Base-by-base conservation (phyloP, 306 rosid genomes). In the Quercus bicolor region DNA sequence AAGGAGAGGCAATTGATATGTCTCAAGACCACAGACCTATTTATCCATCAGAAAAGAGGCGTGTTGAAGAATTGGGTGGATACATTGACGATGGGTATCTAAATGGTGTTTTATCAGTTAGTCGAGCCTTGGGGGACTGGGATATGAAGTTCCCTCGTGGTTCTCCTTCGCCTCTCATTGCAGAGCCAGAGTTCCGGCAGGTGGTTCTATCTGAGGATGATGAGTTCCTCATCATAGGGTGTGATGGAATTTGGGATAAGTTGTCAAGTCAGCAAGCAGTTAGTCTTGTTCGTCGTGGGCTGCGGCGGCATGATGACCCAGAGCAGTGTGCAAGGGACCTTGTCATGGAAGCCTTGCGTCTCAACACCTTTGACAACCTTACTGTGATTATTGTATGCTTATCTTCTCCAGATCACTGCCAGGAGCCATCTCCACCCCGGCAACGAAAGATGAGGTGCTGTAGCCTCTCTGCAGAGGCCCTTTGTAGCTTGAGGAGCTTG, bases 91-190 rank as follows among this genome's bases (percentile, higher is more conserved):
- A 93, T 54, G 99, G 96, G 72, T 95, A 93, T 83, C 97, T 95
- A 37, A 95, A 95, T 33, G 99, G 96, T 2, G 96, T 88, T 73
- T 80, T 95, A 52, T 88, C 98, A 6, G 99, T 95, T 45, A 82
- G 93, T 4, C 82, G 99, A 80, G 99, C 99, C 18, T 86, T 95
- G 54, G 99, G 98, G 23, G 99, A 95, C 79, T 95, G 99, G 99
- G 98, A 95, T 84, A 86, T 95, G 94, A 95, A 95, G 87, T 86
- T 85, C 61, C 96, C 98, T 1, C 88, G 76, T 56, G 98, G 92
- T 70, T 75, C 90, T 76, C 78, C 97, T 53, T 92, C 99, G 2
- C 98, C 99, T 28, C 90, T 93, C 77, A 90, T 91, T 28, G 93
- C 99, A 13, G 98, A 93, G 48, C 99, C 99, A 14, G 99, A 95